Evolutionary conservation across 2,329 filamentous ascomycete genomes (phyloP), one percentile per base, ranked within the genome.

Genomic region (Aspergillus transmontanensis): DNA sequence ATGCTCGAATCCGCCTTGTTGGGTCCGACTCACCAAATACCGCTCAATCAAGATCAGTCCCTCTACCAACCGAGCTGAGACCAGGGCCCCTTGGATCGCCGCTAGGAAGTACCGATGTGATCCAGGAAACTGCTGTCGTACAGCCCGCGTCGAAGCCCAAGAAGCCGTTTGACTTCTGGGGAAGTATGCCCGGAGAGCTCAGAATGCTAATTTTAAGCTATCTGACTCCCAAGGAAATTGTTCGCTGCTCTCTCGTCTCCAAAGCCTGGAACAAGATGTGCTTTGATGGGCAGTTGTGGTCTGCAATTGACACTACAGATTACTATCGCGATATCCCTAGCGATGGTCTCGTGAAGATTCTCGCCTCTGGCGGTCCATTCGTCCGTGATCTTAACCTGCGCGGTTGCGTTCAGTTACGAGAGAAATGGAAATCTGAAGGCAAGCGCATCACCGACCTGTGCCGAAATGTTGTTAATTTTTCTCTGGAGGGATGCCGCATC

Each of bases 201-300:
- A 89, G 90, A 69, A 84, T 96, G 69, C 83, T 91, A 48, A 88
- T 97, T 57, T 85, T 98, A 62, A 85, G 87, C 6, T 93, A 90
- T 70, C 82, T 98, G 23, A 83, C 84, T 32, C 93, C 94, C 0
- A 93, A 89, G 73, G 90, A 98, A 74, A 86, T 98, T 39, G 88
- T 97, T 12, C 86, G 89, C 63, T 86, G 87, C 61, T 96, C 94
- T 0, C 82, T 87, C 21, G 90, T 95, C 23, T 94, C 89, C 74
- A 93, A 89, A 76, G 80, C 85, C 6, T 97, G 95, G 83, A 84
- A 96, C 76, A 84, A 85, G 55, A 88, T 92, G 78, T 97, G 94
- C 79, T 97, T 94, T 71, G 94, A 99, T 76, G 95, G 95, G 2
- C 95, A 99, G 79, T 81, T 98, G 19, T 99, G 95, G 95, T 89